Percentiles rank a stretch among this genome's conserved stretches.
Conservation (phyloP, 2,329 filamentous ascomycete species). For the Pestalotiopsis sp. region DNA sequence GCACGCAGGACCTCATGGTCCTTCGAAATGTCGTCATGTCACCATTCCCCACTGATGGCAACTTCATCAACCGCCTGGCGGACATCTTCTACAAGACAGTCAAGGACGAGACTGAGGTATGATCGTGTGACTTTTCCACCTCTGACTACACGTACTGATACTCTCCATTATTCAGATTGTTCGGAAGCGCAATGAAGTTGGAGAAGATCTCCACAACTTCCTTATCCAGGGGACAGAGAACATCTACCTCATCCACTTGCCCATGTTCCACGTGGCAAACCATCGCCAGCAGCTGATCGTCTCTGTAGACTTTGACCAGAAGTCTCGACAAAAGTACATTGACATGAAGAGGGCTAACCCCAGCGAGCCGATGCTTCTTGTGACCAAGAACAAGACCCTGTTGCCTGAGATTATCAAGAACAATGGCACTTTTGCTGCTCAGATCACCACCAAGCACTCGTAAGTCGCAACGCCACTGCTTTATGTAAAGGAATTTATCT, state of each 20-base stretch:
- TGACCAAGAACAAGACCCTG: constrained; percentile 27
- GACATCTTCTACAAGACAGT: constrained; percentile 33
- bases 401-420: constrained; percentile 25
- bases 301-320: constrained; percentile 26
- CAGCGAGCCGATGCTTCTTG: constrained; percentile 29
- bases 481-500: neutral
- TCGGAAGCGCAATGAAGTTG: constrained; percentile 38
- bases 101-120: constrained; percentile 28
- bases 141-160: neutral
- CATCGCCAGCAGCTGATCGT: constrained; percentile 43
- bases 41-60: constrained; percentile 41
- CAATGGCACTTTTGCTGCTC: constrained; percentile 26
- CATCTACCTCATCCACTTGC: constrained; percentile 37
- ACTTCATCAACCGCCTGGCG: constrained; percentile 42
- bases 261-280: constrained; percentile 43
- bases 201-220: constrained; percentile 38
- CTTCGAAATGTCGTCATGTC: constrained; percentile 52
- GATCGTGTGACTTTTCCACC: neutral
- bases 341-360: constrained; percentile 28
- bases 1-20: constrained; percentile 42
- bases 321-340: constrained; percentile 24
- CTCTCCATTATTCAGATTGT: constrained; percentile 24
- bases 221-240: constrained; percentile 37
- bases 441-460: constrained; percentile 32
- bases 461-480: constrained; percentile 16